Evolutionary conservation across 2,329 filamentous ascomycete species (phyloP).

Genomic region (Epichloe sibirici): DNA sequence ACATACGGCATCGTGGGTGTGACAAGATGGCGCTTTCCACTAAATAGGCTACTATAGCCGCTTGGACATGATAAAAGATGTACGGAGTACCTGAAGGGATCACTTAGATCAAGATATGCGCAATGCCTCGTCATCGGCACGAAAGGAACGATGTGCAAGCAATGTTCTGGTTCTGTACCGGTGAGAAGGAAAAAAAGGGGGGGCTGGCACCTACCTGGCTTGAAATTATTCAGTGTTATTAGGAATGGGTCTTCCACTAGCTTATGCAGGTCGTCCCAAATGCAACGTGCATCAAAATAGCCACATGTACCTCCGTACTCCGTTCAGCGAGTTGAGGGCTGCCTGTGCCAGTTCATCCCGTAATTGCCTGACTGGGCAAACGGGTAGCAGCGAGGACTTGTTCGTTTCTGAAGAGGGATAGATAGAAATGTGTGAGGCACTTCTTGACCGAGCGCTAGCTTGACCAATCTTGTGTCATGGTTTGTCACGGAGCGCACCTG

Average conservation of each 20-base stretch:
- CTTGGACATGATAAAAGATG: background rate
- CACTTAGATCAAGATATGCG: background rate
- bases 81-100: background rate
- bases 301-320: background rate
- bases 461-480: conserved; percentile 3
- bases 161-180: background rate
- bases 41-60: background rate
- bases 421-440: background rate
- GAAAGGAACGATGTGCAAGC: background rate
- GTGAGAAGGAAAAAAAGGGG: background rate
- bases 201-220: background rate
- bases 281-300: background rate
- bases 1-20: background rate
- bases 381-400: background rate
- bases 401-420: background rate
- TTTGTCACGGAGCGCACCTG: conserved; percentile 1
- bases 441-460: conserved; percentile 3
- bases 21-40: conserved; percentile 1
- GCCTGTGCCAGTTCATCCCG: background rate
- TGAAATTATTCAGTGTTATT: background rate
- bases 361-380: background rate
- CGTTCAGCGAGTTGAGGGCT: background rate
- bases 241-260: background rate
- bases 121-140: background rate
- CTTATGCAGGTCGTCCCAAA: background rate